Base-by-base conservation (phyloP, 352 stramenopile species). In the Phytophthora tubulina region DNA sequence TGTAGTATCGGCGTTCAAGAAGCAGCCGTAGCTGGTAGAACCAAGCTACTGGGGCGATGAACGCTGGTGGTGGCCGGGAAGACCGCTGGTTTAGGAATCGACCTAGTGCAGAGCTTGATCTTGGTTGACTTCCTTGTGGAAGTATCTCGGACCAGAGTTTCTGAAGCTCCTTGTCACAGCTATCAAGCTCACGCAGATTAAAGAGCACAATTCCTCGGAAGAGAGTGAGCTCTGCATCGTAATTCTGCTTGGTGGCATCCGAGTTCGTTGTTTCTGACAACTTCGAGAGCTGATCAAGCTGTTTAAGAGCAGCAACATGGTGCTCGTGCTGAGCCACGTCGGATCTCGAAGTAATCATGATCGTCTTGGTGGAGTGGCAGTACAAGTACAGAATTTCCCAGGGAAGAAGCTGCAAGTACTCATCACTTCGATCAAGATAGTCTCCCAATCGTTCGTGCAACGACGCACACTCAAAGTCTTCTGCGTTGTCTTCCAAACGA, bases 331-430 rank as follows among this genome's bases (percentile, higher is more conserved):
- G 55, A 6, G 3, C 31, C 4, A 27, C n/a, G 14, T 58, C 36
- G n/a, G 50, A 15, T 36, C 21, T 63, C 17, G 36, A 57, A 36
- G n/a, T 3, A 11, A 32, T 31, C n/a, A 56, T 51, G n/a, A 49
- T 50, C 3, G 35, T 56, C 17, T 61, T 68, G 32, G 60, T 82
- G 17, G 62, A 67, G 55, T 75, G 65, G 41, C 67, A 80, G 48
- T 80, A 72, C 3, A 86, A 57, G 42, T 85, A 85, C 31, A 86
- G 38, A 3, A 85, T 52, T 56, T 86, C 79, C 60, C 59, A 75
- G 0, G 79, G 79, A 17, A 86, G 45, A 15, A 85, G 41, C 31
- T 60, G 39, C 30, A 86, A 31, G 13, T 76, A 78, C 44, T 67
- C 66, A 48, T 85, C 79, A 38, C 41, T 56, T 21, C 63, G 41